Conservation (phyloP, 768 basidiomycete genomes). For the Calocybe gangraenosa region DNA sequence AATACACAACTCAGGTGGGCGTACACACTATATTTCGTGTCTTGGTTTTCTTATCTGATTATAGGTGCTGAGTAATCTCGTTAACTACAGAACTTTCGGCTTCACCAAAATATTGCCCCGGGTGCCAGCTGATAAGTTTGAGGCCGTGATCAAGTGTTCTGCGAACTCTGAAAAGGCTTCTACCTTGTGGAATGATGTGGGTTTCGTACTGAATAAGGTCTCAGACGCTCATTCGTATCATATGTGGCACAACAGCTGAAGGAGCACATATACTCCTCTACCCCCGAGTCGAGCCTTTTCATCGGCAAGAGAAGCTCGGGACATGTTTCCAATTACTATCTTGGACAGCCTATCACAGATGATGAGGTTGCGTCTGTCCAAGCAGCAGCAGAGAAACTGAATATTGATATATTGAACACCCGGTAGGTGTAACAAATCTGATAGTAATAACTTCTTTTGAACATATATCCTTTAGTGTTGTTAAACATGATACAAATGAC, state of each 20-base stretch:
- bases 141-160: slow-evolving; percentile 57
- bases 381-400: slow-evolving; percentile 66
- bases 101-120: slow-evolving; percentile 86
- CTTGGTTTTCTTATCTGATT: neutral
- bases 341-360: slow-evolving; percentile 67
- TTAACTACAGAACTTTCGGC: slow-evolving; percentile 80
- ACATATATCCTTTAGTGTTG: slow-evolving; percentile 43
- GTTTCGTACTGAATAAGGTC: slow-evolving; percentile 14
- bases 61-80: slow-evolving; percentile 56
- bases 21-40: neutral
- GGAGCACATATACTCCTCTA: slow-evolving; percentile 65
- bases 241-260: slow-evolving; percentile 46
- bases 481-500: slow-evolving; percentile 57
- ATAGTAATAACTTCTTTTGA: neutral
- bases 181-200: slow-evolving; percentile 60
- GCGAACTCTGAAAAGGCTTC: slow-evolving; percentile 50
- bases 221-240: neutral
- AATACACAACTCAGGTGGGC: slow-evolving; percentile 70
- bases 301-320: slow-evolving; percentile 79
- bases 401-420: slow-evolving; percentile 78
- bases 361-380: slow-evolving; percentile 78
- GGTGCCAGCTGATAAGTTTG: slow-evolving; percentile 55
- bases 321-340: slow-evolving; percentile 84
- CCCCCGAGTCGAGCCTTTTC: slow-evolving; percentile 63
- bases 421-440: slow-evolving; percentile 39